phyloP scores from a whole-genome alignment of 2,329 filamentous ascomycete genomes.

The Colletotrichum abscissum region DNA sequence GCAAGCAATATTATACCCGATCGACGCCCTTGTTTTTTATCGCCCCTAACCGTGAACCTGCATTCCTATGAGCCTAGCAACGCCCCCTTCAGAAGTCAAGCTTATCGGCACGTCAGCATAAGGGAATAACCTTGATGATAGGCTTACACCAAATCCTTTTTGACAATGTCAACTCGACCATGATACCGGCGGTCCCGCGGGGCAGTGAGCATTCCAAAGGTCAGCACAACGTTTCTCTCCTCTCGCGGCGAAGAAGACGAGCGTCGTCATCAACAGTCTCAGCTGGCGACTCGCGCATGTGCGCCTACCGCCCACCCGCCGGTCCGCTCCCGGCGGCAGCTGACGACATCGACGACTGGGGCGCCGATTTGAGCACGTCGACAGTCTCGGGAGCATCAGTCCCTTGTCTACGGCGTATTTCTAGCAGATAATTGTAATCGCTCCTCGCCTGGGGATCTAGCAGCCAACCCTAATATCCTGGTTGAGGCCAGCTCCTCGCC shows the following conservation, averaged over 20 bases:
- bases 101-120: slow-evolving; percentile 45
- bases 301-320: slow-evolving; percentile 53
- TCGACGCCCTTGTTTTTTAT: slow-evolving; percentile 48
- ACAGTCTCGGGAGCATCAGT: slow-evolving; percentile 56
- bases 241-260: slow-evolving; percentile 49
- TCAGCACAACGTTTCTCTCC: slow-evolving; percentile 48
- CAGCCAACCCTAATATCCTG: too few species aligned
- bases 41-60: slow-evolving; percentile 47
- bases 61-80: slow-evolving; percentile 43
- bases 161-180: slow-evolving; percentile 57
- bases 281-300: slow-evolving; percentile 59
- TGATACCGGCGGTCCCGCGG: slow-evolving; percentile 57
- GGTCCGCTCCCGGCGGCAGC: slow-evolving; percentile 60
- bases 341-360: slow-evolving; percentile 57
- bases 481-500: too few species aligned
- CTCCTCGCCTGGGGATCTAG: too few species aligned
- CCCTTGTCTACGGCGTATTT: too few species aligned
- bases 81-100: slow-evolving; percentile 45
- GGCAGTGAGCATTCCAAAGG: slow-evolving; percentile 51
- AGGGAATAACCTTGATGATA: slow-evolving; percentile 31
- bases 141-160: slow-evolving; percentile 50
- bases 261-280: slow-evolving; percentile 58
- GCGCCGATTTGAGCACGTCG: slow-evolving; percentile 51
- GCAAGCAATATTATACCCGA: slow-evolving; percentile 52
- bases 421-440: too few species aligned